Evolutionary conservation across 225 moss, liverwort and hornwort genomes (phyloP), one percentile per base, ranked within the genome.

Genomic region (Takakia lepidozioides): DNA sequence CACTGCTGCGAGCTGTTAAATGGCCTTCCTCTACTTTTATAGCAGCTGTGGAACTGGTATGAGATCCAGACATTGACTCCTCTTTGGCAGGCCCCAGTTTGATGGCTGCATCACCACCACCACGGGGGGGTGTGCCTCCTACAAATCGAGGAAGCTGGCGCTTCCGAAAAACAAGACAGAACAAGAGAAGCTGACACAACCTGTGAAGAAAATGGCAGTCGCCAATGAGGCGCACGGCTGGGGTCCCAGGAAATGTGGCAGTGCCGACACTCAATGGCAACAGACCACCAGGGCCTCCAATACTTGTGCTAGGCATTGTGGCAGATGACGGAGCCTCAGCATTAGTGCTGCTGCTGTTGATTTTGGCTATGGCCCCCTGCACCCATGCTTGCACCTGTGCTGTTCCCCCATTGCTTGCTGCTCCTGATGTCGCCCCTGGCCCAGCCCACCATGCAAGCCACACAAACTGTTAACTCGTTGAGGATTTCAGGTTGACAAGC

Each of bases 121-220:
- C 5, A 55, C 74, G 70, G 27, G 63, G 38, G 26, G 65, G 43
- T 6, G 67, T 67, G 24, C 66, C 79, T 39, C 45, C 40, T 18
- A 69, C 67, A 64, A 72, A 80, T 27, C 78, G 80, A 7, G 87
- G 80, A 43, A 85, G 62, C 48, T 98, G 98, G 38, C 87, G 78
- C 58, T 98, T 98, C 23, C 98, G 76, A 64, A 98, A 98, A 13
- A 98, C 80, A 35, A 91, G 87, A 37, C 98, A 98, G 50, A 98
- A 98, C 37, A 98, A 80, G 35, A 98, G 91, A 17, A 98, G 70
- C 49, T 91, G 98, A 44, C 98, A 91, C 48, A 98, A 57, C 58
- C 83, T 70, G 53, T 91, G 98, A 46, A 98, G 87, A 55, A 98
- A 98, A 38, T 91, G 83, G 43, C 80, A 73, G 34, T 98, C 98